Base-by-base conservation (phyloP, 495 filamentous ascomycete genomes). In the Penicillium subrubescens region DNA sequence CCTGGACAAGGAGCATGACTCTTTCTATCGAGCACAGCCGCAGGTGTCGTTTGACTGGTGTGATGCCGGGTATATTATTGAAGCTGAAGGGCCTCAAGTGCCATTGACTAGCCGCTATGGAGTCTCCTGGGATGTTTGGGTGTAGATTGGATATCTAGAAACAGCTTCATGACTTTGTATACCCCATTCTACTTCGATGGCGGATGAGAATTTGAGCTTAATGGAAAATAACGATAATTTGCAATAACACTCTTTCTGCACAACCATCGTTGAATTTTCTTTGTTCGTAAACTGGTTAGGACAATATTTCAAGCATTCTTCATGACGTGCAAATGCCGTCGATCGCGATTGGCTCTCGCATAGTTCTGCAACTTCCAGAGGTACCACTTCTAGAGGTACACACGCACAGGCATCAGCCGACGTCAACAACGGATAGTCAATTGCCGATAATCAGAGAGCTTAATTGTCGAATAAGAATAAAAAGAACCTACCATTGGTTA, bases 31-130 rank as follows among this genome's bases (percentile, higher is more conserved):
- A 14, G 63, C 77, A 46, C 79, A 85, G 60, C 76, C 72, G 25
- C 77, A 66, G 33, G 81, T 90, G 0, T 75, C 76, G 8, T 90
- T 83, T 63, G 73, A 78, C 43, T 80, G 82, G 39, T 90, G 88
- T 64, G 88, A 87, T 71, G 58, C 71, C 39, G 88, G 88, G 10
- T 88, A 89, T 57, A 74, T 90, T 14, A 39, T 85, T 0, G 86
- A 85, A 53, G 82, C 85, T 0, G 88, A 90, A 67, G 88, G 88
- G 0, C 84, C 86, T 7, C 86, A 88, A 70, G 55, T 55, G 12
- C 60, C 71, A 11, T 34, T 72, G 44, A 67, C 67, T 0, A 74
- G 67, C 33, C 69, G 77, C 2, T 61, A 78, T 60, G 79, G 77
- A 3, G 27, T 74, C 29, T 67, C 63, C 1, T 82, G 75, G 76